Evolutionary conservation across 2,329 filamentous ascomycete genomes (phyloP).

Genomic region (Diplodia mutila): DNA sequence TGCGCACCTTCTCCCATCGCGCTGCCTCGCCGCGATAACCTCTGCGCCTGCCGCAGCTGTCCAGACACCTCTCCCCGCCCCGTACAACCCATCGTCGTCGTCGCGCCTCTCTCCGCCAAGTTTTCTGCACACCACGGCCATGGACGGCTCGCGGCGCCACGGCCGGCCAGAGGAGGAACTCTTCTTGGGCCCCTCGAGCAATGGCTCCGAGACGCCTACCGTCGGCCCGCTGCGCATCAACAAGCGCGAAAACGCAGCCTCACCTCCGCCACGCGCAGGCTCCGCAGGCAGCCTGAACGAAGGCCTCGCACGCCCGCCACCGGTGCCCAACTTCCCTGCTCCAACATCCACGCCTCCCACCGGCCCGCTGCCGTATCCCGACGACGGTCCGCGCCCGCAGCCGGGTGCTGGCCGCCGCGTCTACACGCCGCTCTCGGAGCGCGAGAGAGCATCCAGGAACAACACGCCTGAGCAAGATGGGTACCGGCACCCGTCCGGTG

Average conservation of each 20-base stretch:
- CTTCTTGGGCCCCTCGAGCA: slow-evolving; percentile 62
- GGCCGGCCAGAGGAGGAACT: slow-evolving; percentile 80
- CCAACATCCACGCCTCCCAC: slow-evolving; percentile 54
- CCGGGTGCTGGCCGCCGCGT: slow-evolving; percentile 32
- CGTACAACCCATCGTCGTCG: background rate
- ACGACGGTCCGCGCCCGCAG: slow-evolving; percentile 42
- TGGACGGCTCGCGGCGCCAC: slow-evolving; percentile 57
- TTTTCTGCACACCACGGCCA: slow-evolving; percentile 26
- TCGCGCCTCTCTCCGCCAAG: slow-evolving; percentile 1
- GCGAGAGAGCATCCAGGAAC: slow-evolving; percentile 40
- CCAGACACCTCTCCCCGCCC: slow-evolving; percentile 10
- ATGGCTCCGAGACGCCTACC: slow-evolving; percentile 69
- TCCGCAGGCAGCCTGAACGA: slow-evolving; percentile 66
- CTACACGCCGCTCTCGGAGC: slow-evolving; percentile 44
- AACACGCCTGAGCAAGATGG: slow-evolving; percentile 39
- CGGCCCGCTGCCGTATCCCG: slow-evolving; percentile 52
- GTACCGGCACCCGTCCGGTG: slow-evolving; percentile 36
- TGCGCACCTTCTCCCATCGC: slow-evolving; percentile 1
- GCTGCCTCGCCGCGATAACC: background rate
- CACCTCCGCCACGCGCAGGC: slow-evolving; percentile 58
- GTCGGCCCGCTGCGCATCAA: slow-evolving; percentile 84
- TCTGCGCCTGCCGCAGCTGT: slow-evolving; percentile 17
- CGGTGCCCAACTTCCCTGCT: slow-evolving; percentile 68
- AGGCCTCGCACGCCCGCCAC: slow-evolving; percentile 38
- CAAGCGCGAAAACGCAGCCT: slow-evolving; percentile 64